phyloP scores from a whole-genome alignment of 140 eudicot species.

The Senecio squalidus region DNA sequence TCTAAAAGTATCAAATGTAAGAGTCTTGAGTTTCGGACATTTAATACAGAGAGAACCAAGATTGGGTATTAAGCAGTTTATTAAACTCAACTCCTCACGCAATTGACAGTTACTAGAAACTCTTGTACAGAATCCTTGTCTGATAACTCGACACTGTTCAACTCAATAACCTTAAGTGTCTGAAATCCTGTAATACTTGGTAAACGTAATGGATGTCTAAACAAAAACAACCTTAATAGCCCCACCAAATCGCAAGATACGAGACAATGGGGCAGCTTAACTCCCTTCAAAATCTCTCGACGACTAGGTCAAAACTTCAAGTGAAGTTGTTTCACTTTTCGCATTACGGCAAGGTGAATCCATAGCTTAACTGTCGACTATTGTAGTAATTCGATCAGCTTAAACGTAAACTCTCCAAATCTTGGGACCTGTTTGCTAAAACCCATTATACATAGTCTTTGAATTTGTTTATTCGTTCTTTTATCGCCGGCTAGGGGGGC shows the following conservation, averaged over 20 bases:
- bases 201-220: not conserved
- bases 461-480: not conserved
- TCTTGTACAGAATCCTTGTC: not conserved
- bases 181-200: not conserved
- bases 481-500: not conserved
- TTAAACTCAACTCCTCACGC: slow-evolving; percentile 27
- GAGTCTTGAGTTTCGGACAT: slow-evolving; percentile 16
- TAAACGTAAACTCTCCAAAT: not conserved
- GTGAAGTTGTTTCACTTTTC: not conserved
- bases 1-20: slow-evolving; percentile 1
- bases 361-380: not conserved
- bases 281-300: not conserved
- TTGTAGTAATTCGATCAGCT: not conserved
- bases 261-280: not conserved
- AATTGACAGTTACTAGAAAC: slow-evolving; percentile 1
- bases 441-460: not conserved
- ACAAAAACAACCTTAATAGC: not conserved
- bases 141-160: not conserved
- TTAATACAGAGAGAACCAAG: slow-evolving; percentile 9
- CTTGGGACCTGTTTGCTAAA: not conserved
- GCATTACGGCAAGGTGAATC: not conserved
- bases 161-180: slow-evolving; percentile 13
- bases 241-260: not conserved
- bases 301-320: not conserved
- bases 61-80: not conserved